Evolutionary conservation across 2,329 filamentous ascomycete genomes (phyloP).

Genomic region (Arthrinium puccinioides): DNA sequence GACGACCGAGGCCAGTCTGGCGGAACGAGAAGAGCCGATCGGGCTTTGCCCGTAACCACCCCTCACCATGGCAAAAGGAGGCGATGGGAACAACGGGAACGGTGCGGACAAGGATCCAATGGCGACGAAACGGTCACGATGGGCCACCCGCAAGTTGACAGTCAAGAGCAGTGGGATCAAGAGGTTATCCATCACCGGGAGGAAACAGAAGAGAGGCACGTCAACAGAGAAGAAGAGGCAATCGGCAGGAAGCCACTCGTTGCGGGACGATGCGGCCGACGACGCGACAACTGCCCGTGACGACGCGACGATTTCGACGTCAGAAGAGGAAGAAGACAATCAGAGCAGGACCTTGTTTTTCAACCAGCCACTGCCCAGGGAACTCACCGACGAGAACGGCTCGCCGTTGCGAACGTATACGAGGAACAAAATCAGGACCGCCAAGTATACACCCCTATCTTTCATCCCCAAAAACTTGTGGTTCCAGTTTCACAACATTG

Average conservation of each 20-base stretch:
- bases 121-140: slow-evolving; percentile 75
- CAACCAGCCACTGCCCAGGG: slow-evolving; percentile 71
- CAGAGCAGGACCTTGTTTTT: slow-evolving; percentile 64
- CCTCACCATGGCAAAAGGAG: slow-evolving; percentile 26
- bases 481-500: slow-evolving; percentile 97
- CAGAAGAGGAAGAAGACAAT: slow-evolving; percentile 29
- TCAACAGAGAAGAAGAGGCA: slow-evolving; percentile 65
- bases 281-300: slow-evolving; percentile 20
- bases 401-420: slow-evolving; percentile 63
- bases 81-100: slow-evolving; percentile 14
- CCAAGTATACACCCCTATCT: slow-evolving; percentile 92
- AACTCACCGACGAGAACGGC: slow-evolving; percentile 75
- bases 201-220: slow-evolving; percentile 55
- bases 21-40: slow-evolving; percentile 31
- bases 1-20: slow-evolving; percentile 31
- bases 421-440: slow-evolving; percentile 94
- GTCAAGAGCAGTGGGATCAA: slow-evolving; percentile 71
- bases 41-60: slow-evolving; percentile 32
- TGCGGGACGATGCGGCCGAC: slow-evolving; percentile 19
- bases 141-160: slow-evolving; percentile 87
- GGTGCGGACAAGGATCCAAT: slow-evolving; percentile 24
- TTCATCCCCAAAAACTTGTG: slow-evolving; percentile 96
- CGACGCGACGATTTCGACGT: slow-evolving; percentile 26
- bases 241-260: slow-evolving; percentile 26
- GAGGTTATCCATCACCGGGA: slow-evolving; percentile 73